phyloP scores from a whole-genome alignment of 2,329 filamentous ascomycete genomes.

The Penicillium sp. region DNA sequence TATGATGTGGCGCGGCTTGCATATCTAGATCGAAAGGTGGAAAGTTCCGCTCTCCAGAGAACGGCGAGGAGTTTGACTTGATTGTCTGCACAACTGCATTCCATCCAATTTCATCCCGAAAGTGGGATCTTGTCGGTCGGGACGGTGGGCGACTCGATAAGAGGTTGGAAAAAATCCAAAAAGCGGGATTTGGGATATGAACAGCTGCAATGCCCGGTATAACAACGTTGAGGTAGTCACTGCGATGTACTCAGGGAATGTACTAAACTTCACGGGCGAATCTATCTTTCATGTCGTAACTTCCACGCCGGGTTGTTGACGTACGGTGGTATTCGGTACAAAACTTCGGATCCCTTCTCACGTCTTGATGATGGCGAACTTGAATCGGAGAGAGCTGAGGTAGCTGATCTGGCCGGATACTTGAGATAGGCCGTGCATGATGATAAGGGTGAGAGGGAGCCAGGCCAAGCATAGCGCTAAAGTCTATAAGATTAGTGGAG shows the following conservation, averaged over 20 bases:
- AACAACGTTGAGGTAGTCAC: neutral
- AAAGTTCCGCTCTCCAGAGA: too few relatives aligned
- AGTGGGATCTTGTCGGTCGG: neutral
- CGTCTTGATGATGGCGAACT: neutral
- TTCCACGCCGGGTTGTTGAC: neutral
- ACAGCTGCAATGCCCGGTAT: slow-evolving; percentile 2
- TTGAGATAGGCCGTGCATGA: neutral
- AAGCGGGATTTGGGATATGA: slow-evolving; percentile 26
- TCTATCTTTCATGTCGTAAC: neutral
- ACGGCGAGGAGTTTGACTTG: too few relatives aligned
- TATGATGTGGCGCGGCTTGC: too few relatives aligned
- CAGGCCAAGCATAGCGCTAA: neutral
- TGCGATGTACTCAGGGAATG: neutral
- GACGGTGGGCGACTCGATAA: slow-evolving; percentile 13
- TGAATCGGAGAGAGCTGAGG: neutral
- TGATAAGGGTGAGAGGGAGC: neutral
- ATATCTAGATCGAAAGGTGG: too few relatives aligned
- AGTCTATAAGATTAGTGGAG: neutral
- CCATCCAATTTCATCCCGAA: too few relatives aligned
- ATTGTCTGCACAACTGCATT: too few relatives aligned
- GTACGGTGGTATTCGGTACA: neutral
- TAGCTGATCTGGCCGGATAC: neutral
- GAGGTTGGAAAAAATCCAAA: slow-evolving; percentile 22
- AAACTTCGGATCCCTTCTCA: neutral
- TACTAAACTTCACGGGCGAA: neutral